These are phyloP conservation scores for Lolium multiflorum DNA, from an alignment of 176 grass and related monocot species.

Conservation along the genomic window DNA sequence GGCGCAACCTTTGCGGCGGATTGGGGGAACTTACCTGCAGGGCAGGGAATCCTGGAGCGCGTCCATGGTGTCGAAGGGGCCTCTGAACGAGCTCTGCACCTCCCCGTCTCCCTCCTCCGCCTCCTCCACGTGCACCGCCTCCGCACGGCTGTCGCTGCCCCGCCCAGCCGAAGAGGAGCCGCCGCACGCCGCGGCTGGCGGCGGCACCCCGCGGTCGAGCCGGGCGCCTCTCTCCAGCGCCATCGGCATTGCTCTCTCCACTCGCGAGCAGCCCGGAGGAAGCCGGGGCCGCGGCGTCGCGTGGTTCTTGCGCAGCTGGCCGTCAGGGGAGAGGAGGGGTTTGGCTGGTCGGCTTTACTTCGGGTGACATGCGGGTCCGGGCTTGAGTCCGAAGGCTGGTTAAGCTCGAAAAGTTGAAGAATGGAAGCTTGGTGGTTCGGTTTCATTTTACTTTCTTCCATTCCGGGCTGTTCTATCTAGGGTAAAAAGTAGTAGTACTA, in stretches of 20 bases:
- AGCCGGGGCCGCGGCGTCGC: background rate
- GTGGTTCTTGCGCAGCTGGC: slow-evolving; percentile 2
- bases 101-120: slow-evolving; percentile 59
- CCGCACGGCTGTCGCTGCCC: slow-evolving; percentile 57
- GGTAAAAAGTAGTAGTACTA: too few relatives aligned
- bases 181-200: slow-evolving; percentile 16
- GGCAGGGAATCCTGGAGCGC: slow-evolving; percentile 71
- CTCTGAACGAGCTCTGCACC: slow-evolving; percentile 76
- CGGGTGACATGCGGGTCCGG: slow-evolving; percentile 29
- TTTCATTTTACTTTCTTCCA: too few relatives aligned
- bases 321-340: slow-evolving; percentile 30
- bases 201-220: background rate
- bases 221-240: slow-evolving; percentile 46
- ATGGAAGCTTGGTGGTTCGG: too few relatives aligned
- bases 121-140: slow-evolving; percentile 35
- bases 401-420: too few relatives aligned
- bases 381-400: background rate
- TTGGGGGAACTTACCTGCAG: slow-evolving; percentile 53
- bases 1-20: background rate
- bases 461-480: too few relatives aligned
- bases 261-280: slow-evolving; percentile 2
- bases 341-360: slow-evolving; percentile 29
- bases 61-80: slow-evolving; percentile 81
- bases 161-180: slow-evolving; percentile 51
- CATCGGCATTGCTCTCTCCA: slow-evolving; percentile 49